Percentiles rank a stretch among this genome's conserved stretches.
Evolutionary conservation across 441 rosid genomes (phyloP).

Genomic region (Geranium incanum): DNA sequence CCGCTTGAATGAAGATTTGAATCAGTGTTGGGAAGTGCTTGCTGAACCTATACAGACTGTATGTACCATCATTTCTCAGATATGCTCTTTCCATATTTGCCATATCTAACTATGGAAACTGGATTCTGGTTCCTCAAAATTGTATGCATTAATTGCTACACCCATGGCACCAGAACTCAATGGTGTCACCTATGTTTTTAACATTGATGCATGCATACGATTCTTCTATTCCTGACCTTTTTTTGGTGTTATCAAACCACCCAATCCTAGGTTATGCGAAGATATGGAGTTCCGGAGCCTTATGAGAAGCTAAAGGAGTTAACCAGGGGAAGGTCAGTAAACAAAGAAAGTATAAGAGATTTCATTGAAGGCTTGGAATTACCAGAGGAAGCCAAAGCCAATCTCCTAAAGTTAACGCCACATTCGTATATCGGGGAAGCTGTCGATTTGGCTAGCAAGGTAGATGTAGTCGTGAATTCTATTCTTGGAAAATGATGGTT

Average conservation of each 20-base stretch:
- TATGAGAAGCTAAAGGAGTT: constrained; percentile 88
- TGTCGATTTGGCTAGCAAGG: constrained; percentile 48
- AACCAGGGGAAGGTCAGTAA: constrained; percentile 80
- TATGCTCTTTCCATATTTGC: background rate
- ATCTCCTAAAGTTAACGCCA: constrained; percentile 64
- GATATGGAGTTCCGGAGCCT: constrained; percentile 86
- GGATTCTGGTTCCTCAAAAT: background rate
- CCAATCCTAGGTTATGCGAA: constrained; percentile 66
- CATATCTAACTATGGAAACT: background rate
- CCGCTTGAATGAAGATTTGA: constrained; percentile 63
- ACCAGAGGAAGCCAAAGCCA: constrained; percentile 53
- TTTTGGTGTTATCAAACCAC: background rate
- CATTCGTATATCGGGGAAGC: constrained; percentile 80
- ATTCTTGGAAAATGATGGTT: constrained; percentile 23
- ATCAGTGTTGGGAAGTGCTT: constrained; percentile 85
- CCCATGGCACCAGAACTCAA: too few relatives aligned
- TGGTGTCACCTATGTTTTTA: too few relatives aligned
- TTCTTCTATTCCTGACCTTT: background rate
- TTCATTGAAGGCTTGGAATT: constrained; percentile 66
- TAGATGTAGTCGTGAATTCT: constrained; percentile 34
- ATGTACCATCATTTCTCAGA: constrained; percentile 21
- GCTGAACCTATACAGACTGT: constrained; percentile 93
- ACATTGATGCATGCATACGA: too few relatives aligned
- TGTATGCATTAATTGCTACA: background rate
- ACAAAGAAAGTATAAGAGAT: constrained; percentile 63